A percentile compares a stretch with the other conserved stretches of the same genome.
These are phyloP conservation scores for Nicotiana tomentosiformis DNA, from an alignment of 257 asterid species.

Conservation along the genomic window DNA sequence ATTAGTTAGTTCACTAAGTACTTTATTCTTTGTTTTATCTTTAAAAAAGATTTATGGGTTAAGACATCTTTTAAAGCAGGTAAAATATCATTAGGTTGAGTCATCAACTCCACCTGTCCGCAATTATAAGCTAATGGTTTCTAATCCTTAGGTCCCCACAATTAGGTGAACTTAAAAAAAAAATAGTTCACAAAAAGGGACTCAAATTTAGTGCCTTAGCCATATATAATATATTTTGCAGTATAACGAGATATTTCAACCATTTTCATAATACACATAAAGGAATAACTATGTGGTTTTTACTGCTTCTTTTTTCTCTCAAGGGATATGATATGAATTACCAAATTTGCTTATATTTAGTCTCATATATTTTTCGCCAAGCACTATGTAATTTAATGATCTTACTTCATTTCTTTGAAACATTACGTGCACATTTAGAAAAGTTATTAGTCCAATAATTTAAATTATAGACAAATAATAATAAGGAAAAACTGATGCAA, in stretches of 20 bases:
- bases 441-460: neutral
- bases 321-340: too few species aligned
- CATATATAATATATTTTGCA: neutral
- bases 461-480: neutral
- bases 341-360: too few species aligned
- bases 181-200: neutral
- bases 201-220: neutral
- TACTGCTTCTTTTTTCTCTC: too few species aligned
- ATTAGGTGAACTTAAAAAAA: neutral
- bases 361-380: too few species aligned
- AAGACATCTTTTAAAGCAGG: neutral
- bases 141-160: neutral
- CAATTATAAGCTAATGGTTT: neutral
- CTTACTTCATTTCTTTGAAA: neutral
- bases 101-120: neutral
- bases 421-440: neutral
- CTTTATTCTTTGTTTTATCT: constrained; percentile 7
- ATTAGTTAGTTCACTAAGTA: neutral
- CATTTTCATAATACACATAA: too few species aligned
- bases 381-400: neutral
- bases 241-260: too few species aligned
- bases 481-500: too few species aligned
- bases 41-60: neutral
- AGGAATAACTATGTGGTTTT: too few species aligned
- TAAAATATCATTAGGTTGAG: constrained; percentile 11